Evolutionary conservation across 2,329 filamentous ascomycete genomes (phyloP).

Genomic region (Stachybotrys chartarum): DNA sequence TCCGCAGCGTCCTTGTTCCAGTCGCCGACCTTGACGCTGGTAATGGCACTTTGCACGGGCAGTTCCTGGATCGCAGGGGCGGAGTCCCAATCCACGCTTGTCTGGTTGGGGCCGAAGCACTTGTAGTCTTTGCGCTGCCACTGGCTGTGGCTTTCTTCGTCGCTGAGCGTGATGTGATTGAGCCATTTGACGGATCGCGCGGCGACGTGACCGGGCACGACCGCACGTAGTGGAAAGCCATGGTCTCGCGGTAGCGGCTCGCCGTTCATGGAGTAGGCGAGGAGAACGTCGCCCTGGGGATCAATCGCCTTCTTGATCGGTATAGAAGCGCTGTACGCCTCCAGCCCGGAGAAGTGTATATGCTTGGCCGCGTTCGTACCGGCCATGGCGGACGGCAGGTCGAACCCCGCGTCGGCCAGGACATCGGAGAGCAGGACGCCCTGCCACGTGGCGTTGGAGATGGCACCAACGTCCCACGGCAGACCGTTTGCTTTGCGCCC

Average conservation of each 20-base stretch:
- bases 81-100: conserved; percentile 52
- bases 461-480: conserved; percentile 52
- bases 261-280: conserved; percentile 64
- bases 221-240: conserved; percentile 54
- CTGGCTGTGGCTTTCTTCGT: conserved; percentile 58
- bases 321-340: conserved; percentile 56
- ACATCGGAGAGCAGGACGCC: conserved; percentile 49
- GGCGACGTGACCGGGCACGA: conserved; percentile 60
- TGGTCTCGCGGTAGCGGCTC: conserved; percentile 55
- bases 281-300: conserved; percentile 54
- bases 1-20: conserved; percentile 13
- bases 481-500: conserved; percentile 45
- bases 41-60: conserved; percentile 62
- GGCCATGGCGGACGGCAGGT: conserved; percentile 26
- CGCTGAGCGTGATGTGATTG: conserved; percentile 53
- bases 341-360: conserved; percentile 50
- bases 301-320: conserved; percentile 52
- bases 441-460: conserved; percentile 53
- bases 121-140: conserved; percentile 66
- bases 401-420: conserved; percentile 47
- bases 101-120: conserved; percentile 58
- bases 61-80: conserved; percentile 61
- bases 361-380: conserved; percentile 36
- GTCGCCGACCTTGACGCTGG: conserved; percentile 36
- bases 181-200: conserved; percentile 66